Evolutionary conservation across 176 grass and related monocot species (phyloP), one percentile per base, ranked within the genome.

Genomic region (Elymus sibiricus): DNA sequence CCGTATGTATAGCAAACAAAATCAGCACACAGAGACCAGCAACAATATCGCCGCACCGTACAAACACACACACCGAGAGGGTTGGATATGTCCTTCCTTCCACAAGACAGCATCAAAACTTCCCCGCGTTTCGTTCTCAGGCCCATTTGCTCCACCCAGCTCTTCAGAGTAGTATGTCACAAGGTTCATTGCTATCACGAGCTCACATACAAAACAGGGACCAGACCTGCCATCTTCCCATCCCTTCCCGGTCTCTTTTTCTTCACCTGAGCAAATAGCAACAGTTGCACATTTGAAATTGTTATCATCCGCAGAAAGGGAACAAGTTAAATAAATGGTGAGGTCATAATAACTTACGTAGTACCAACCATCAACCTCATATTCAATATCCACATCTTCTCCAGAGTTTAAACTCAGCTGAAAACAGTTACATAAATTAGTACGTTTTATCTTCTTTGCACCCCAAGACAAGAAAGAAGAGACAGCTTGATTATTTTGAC

Each of bases 341-440:
- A 47, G 13, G 40, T 3, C 11, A 76, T 10, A 80, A 75, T 24
- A 85, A 97, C 97, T 99, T 94, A 99, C 97, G 74, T 99, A 91
- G 84, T 93, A 99, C 97, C 97, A 99, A 70, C 94, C 97, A 85
- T 99, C 97, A 51, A 99, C 94, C 87, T 99, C 97, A 53, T 99
- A 96, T 82, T 99, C 92, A 68, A 99, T 99, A 49, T 93, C 97
- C 76, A 99, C 97, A 17, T 97, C 92, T 92, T 99, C 97, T 86
- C 94, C 97, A 65, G 97, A 75, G 8, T 70, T 92, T 85, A 99
- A 93, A 86, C 88, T 99, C 88, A 99, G 64, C 94, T 99, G 92
- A 69, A 77, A 92, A 88, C 17, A 80, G 68, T 80, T 68, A 82
- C 66, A 85, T 70, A 67, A 87, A 65, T 22, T 58, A 58, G 19